Base-by-base conservation (phyloP, 129 eudicot species). In the Flaveria linearis region DNA sequence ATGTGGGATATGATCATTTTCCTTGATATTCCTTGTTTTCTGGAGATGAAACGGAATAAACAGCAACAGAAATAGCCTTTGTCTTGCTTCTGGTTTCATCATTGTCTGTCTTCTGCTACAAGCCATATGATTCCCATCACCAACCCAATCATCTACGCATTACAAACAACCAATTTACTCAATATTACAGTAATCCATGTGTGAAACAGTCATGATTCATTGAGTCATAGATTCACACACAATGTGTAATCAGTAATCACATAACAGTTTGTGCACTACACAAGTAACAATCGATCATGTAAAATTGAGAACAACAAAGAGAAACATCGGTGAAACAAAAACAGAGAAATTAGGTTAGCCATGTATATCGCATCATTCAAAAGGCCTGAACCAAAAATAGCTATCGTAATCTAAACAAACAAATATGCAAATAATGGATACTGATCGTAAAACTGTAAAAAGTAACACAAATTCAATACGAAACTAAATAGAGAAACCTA, bases 121-220 rank as follows among this genome's bases (percentile, higher is more conserved):
- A 18, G 71, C 65, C 51, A 71, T 60, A 51, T 28, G 73, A 47
- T 68, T 56, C 76, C 69, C 76, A 26, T 74, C 80, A 73, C 50
- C 71, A 50, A 47, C 72, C 42, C 30, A 47, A 51, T 77, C 63
- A 76, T 71, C 88, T 89, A 72, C 20, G 67, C 25, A 36, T 67
- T 30, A 41, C 51, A 62, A 50, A 47, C 13, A 55, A 23, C 0
- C 14, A 71, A 51, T 41, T 14, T 65, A 80, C 61, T 52, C 64
- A 45, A 39, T 15, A 57, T 65, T 33, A 15, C 43, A 17, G 33
- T 47, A 22, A 71, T 62, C 22, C 4, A 63, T 50, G 42, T 25
- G 30, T 14, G 23, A 70, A 30, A 69, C 39, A 69, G 8, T 49
- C 53, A 30, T 70, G 16, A 45, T 30, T 56, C 76, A 57, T 2